Evolutionary conservation across 164 flowering plant genomes (phyloP).

Genomic region (Chloranthus sessilifolius): DNA sequence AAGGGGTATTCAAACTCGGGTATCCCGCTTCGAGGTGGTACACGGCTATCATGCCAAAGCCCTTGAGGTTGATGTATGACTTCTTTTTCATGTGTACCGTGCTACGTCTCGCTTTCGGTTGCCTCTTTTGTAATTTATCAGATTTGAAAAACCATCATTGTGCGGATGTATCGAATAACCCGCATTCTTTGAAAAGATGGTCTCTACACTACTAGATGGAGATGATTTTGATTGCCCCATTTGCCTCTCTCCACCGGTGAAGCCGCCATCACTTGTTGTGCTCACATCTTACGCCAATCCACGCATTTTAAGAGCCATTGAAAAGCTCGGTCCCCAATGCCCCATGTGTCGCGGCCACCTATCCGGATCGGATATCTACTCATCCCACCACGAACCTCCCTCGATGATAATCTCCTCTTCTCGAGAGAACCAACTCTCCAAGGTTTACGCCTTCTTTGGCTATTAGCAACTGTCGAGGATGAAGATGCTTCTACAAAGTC

Average conservation of each 20-base stretch:
- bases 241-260: constrained; percentile 73
- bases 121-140: no score
- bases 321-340: constrained; percentile 46
- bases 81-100: no score
- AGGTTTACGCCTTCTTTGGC: constrained; percentile 55
- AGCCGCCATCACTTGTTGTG: constrained; percentile 66
- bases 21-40: no score
- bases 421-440: constrained; percentile 40
- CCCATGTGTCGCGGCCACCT: constrained; percentile 78
- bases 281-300: constrained; percentile 72
- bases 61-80: no score
- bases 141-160: no score
- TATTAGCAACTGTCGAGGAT: constrained; percentile 40
- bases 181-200: constrained; percentile 65
- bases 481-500: constrained; percentile 53
- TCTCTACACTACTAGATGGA: constrained; percentile 66
- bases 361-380: constrained; percentile 61
- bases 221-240: constrained; percentile 92
- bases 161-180: constrained; percentile 79
- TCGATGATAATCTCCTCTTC: constrained; percentile 8
- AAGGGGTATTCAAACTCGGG: no score
- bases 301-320: constrained; percentile 69
- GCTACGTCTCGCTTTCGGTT: no score
- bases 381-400: constrained; percentile 53
- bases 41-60: no score